These are phyloP conservation scores for Anacardium occidentale DNA, from an alignment of 345 rosid genomes.

Conservation along the genomic window DNA sequence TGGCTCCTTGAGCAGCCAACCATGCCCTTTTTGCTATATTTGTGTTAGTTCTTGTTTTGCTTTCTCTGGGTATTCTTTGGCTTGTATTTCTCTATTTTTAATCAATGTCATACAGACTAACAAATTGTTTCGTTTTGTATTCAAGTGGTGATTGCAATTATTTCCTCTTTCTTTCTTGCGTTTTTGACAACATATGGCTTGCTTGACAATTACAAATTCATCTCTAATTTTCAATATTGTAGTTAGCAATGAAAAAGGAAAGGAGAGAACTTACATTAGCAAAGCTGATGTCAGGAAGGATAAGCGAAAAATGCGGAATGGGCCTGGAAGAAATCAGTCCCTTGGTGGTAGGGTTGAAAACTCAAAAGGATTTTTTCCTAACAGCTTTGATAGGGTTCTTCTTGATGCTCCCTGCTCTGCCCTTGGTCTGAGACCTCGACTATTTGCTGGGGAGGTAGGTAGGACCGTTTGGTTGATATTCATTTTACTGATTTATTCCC, in stretches of 20 bases:
- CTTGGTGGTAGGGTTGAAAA: conserved; percentile 76
- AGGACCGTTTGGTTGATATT: conserved; percentile 17
- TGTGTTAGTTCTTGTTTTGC: too few species aligned
- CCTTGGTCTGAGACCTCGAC: conserved; percentile 95
- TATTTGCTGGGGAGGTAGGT: conserved; percentile 96
- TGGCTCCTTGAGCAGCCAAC: too few species aligned
- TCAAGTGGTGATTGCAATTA: background rate
- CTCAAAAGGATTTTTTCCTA: conserved; percentile 73
- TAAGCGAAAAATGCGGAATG: conserved; percentile 74
- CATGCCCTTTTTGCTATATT: too few species aligned
- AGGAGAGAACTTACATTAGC: conserved; percentile 52
- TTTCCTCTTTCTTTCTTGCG: conserved; percentile 9
- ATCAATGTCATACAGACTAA: too few species aligned
- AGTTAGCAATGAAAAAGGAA: conserved; percentile 56
- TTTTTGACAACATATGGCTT: background rate
- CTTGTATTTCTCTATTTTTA: too few species aligned
- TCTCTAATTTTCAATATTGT: conserved; percentile 37
- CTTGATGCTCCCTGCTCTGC: conserved; percentile 99
- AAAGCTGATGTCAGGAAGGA: conserved; percentile 71
- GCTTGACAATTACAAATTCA: conserved; percentile 16
- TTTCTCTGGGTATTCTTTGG: too few species aligned
- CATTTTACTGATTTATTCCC: background rate
- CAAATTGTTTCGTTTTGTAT: background rate
- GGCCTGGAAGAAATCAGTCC: conserved; percentile 82
- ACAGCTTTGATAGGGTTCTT: conserved; percentile 90